These are phyloP conservation scores for Panaeolus cyanescens DNA, from an alignment of 768 basidiomycete species.

Conservation along the genomic window DNA sequence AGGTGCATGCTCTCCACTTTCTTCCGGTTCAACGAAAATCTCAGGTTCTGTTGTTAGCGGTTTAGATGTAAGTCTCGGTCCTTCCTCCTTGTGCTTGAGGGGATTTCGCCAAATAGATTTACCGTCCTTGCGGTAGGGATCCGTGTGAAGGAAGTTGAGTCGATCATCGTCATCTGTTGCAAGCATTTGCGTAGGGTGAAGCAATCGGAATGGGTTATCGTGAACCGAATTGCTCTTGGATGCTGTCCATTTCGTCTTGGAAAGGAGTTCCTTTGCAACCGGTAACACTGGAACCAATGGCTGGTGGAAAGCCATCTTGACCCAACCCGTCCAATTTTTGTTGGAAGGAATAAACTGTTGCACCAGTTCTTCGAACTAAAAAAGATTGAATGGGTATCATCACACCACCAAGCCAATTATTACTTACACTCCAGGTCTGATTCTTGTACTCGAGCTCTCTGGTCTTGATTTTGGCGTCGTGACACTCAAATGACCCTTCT, in stretches of 20 bases:
- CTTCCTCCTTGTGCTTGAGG: conserved; percentile 17
- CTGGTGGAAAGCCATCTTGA: conserved; percentile 82
- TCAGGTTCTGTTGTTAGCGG: conserved; percentile 46
- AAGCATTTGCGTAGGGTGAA: conserved; percentile 28
- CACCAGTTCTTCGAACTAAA: conserved; percentile 76
- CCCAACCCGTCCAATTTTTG: conserved; percentile 79
- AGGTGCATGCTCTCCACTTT: conserved; percentile 15
- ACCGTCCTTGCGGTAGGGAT: conserved; percentile 10
- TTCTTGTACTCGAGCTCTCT: conserved; percentile 81
- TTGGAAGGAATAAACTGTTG: conserved; percentile 81
- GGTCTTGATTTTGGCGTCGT: conserved; percentile 77
- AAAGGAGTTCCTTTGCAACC: conserved; percentile 75
- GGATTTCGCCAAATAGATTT: conserved; percentile 17
- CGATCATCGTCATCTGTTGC: conserved; percentile 26
- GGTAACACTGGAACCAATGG: conserved; percentile 77
- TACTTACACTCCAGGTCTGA: conserved; percentile 78
- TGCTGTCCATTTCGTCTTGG: conserved; percentile 74
- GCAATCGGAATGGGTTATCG: conserved; percentile 31
- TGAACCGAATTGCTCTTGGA: conserved; percentile 39
- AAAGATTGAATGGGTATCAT: neutral
- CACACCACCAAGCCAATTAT: neutral
- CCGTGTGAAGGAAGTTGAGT: conserved; percentile 19
- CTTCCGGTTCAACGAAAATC: conserved; percentile 17
- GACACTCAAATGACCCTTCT: conserved; percentile 83
- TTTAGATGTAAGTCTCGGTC: conserved; percentile 22